Evolutionary conservation across 2,329 filamentous ascomycete genomes (phyloP).

Genomic region (Fulvia fulva): DNA sequence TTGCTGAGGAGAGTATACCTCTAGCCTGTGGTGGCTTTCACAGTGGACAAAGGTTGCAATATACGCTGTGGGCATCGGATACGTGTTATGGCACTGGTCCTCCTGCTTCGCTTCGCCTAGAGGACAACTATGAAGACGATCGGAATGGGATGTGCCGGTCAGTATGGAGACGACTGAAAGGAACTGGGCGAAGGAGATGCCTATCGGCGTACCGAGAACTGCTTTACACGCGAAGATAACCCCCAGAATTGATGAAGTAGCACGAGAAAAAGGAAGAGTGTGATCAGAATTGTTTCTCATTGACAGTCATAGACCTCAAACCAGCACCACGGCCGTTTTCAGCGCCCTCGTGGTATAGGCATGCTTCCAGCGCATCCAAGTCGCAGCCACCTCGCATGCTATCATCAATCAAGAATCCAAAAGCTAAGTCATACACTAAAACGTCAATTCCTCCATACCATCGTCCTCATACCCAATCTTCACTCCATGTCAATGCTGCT

Average conservation of each 20-base stretch:
- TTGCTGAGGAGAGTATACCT: no score
- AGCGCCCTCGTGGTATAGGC: neutral
- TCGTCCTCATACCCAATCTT: neutral
- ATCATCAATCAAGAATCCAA: neutral
- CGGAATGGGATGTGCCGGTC: neutral
- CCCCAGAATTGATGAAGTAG: neutral
- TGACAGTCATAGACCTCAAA: neutral
- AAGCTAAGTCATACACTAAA: neutral
- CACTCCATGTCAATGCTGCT: neutral
- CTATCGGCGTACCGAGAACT: neutral
- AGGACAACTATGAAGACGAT: neutral
- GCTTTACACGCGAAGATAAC: neutral
- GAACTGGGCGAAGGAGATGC: neutral
- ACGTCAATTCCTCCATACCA: neutral
- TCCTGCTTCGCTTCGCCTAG: neutral
- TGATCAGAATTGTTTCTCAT: conserved; percentile 5
- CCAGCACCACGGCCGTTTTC: neutral
- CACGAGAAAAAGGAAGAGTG: neutral
- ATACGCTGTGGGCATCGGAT: neutral
- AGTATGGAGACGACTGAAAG: neutral
- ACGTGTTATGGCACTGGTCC: neutral
- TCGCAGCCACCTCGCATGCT: neutral
- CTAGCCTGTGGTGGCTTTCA: no score
- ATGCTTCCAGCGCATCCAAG: conserved; percentile 8
- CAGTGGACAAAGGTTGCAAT: no score